Conservation (phyloP, 768 basidiomycete species). For the Gloeophyllum trabeum region DNA sequence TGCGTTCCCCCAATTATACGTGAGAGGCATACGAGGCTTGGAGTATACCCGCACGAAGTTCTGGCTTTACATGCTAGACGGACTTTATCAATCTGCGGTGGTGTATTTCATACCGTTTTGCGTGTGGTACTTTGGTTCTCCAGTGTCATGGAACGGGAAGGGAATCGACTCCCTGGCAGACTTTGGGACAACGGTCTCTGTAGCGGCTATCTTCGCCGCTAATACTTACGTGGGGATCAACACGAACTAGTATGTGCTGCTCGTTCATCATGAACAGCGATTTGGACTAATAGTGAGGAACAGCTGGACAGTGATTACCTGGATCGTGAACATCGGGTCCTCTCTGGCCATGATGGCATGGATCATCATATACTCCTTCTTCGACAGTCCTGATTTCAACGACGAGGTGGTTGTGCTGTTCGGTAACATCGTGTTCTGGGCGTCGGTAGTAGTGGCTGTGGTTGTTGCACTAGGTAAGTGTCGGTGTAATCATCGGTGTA, state of each 20-base stretch:
- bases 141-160: slow-evolving; percentile 68
- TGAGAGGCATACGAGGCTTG: slow-evolving; percentile 85
- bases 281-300: slow-evolving; percentile 12
- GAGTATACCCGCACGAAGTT: slow-evolving; percentile 91
- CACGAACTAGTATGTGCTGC: slow-evolving; percentile 68
- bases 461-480: slow-evolving; percentile 61
- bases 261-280: neutral
- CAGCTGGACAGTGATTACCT: slow-evolving; percentile 80
- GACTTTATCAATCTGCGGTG: slow-evolving; percentile 83
- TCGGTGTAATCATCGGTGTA: neutral
- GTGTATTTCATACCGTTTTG: slow-evolving; percentile 82
- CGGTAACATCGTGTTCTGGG: slow-evolving; percentile 77
- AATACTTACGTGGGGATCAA: slow-evolving; percentile 88
- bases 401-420: slow-evolving; percentile 67
- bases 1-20: slow-evolving; percentile 92
- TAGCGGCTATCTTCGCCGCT: slow-evolving; percentile 78
- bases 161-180: slow-evolving; percentile 74
- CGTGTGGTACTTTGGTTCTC: slow-evolving; percentile 53
- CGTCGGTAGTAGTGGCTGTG: slow-evolving; percentile 58
- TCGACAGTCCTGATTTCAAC: slow-evolving; percentile 60
- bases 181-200: slow-evolving; percentile 86
- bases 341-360: slow-evolving; percentile 77
- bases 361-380: slow-evolving; percentile 82
- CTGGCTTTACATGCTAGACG: slow-evolving; percentile 92
- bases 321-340: slow-evolving; percentile 72